These are phyloP conservation scores for Apostasia ramifera DNA, from an alignment of 106 monocot species.

Conservation along the genomic window DNA sequence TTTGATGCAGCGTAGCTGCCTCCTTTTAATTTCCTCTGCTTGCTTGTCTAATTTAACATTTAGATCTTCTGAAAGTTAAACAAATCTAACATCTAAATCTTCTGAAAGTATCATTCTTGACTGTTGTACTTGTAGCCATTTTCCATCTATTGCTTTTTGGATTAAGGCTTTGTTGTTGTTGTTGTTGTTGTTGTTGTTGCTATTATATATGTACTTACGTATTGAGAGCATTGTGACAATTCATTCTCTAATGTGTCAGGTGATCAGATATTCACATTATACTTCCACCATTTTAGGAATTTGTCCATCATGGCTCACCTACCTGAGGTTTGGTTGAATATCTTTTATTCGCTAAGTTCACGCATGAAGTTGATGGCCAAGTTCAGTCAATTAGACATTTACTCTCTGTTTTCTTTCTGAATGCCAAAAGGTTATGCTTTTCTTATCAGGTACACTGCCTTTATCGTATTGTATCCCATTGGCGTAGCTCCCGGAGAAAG, in stretches of 20 bases:
- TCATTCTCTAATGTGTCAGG: conserved; percentile 29
- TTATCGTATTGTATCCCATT: conserved; percentile 79
- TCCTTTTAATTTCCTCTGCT: no score
- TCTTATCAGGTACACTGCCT: conserved; percentile 70
- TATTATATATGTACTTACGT: neutral
- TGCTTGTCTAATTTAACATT: no score
- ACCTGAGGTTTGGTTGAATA: conserved; percentile 49
- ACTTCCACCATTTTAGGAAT: conserved; percentile 32
- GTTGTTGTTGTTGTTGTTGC: neutral
- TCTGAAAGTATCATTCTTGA: neutral
- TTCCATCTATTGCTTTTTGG: neutral
- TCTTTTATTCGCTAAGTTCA: neutral
- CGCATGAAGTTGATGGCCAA: no score
- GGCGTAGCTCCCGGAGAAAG: conserved; percentile 87
- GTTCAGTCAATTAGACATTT: neutral
- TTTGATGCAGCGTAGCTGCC: no score
- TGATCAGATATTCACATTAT: conserved; percentile 89
- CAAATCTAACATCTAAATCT: neutral
- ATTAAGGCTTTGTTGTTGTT: no score
- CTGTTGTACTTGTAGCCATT: neutral
- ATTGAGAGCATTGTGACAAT: neutral
- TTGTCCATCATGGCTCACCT: conserved; percentile 66
- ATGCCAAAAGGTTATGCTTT: neutral
- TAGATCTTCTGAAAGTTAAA: no score
- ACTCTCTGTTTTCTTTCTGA: neutral